These are phyloP conservation scores for Beauveria sp. DNA, from an alignment of 2,329 filamentous ascomycete species.

Conservation along the genomic window DNA sequence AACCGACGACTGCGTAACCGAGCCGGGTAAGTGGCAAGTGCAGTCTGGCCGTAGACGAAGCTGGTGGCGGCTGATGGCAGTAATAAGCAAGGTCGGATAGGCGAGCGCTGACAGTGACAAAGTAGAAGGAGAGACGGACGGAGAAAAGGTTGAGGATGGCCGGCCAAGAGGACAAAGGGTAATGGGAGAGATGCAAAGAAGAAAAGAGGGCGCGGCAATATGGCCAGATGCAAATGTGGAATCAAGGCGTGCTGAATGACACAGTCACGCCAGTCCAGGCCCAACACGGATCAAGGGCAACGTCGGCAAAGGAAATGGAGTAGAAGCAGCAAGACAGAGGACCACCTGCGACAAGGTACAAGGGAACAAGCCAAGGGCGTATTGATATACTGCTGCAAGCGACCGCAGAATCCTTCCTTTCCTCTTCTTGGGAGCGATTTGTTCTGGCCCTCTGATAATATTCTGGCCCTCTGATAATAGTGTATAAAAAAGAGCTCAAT, in stretches of 20 bases:
- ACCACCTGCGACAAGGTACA: constrained; percentile 3
- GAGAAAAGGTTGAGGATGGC: not conserved
- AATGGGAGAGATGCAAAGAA: not conserved
- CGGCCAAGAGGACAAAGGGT: not conserved
- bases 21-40: not conserved
- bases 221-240: constrained; percentile 3
- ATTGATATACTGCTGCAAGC: not conserved
- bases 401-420: not conserved
- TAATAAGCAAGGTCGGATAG: not conserved
- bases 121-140: not conserved
- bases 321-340: not conserved
- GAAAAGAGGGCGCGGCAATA: not conserved
- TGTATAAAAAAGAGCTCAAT: not conserved
- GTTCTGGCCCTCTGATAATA: not conserved
- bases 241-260: constrained; percentile 5
- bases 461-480: not conserved
- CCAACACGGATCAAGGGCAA: not conserved
- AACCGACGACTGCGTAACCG: not conserved
- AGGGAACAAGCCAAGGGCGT: not conserved
- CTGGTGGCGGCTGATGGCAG: not conserved
- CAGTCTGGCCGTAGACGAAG: not conserved
- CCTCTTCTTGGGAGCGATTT: not conserved
- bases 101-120: not conserved
- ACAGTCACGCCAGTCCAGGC: constrained; percentile 9
- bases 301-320: not conserved